phyloP scores from a whole-genome alignment of 768 basidiomycete genomes.

The Mycena floridula region DNA sequence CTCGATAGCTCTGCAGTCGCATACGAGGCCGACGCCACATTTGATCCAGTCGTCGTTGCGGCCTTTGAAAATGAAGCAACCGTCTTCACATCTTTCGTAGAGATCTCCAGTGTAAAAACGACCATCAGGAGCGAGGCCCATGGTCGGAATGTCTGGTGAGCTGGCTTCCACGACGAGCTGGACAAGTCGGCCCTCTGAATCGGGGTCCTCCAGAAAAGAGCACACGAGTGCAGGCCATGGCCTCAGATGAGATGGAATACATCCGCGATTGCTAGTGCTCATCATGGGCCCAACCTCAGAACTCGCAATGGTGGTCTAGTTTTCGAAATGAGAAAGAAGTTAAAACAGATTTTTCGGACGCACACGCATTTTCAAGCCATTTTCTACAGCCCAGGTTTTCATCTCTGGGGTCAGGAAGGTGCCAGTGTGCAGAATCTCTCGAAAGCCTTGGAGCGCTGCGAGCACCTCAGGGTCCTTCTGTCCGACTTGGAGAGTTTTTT shows the following conservation, averaged over 20 bases:
- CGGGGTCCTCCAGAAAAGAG: background rate
- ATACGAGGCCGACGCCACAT: background rate
- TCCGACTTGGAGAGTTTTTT: background rate
- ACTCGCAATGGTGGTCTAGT: background rate
- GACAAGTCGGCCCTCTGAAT: background rate
- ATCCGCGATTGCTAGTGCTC: background rate
- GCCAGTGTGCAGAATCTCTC: background rate
- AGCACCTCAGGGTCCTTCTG: background rate
- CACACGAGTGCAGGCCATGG: background rate
- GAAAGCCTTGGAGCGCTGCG: background rate
- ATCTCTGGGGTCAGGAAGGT: background rate
- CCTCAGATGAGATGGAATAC: background rate
- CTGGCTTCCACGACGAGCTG: background rate
- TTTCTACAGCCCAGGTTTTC: background rate
- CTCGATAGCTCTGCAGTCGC: constrained; percentile 1
- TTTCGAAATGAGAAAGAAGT: background rate
- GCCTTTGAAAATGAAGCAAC: background rate
- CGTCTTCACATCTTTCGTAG: background rate
- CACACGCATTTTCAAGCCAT: background rate
- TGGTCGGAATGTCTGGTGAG: background rate
- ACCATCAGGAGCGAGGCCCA: background rate
- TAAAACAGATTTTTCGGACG: background rate
- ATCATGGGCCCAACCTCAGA: background rate
- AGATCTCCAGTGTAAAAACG: background rate
- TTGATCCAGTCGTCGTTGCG: constrained; percentile 1